Evolutionary conservation across 306 rosid species (phyloP), one percentile per base, ranked within the genome.

Genomic region (Cicer judaicum): DNA sequence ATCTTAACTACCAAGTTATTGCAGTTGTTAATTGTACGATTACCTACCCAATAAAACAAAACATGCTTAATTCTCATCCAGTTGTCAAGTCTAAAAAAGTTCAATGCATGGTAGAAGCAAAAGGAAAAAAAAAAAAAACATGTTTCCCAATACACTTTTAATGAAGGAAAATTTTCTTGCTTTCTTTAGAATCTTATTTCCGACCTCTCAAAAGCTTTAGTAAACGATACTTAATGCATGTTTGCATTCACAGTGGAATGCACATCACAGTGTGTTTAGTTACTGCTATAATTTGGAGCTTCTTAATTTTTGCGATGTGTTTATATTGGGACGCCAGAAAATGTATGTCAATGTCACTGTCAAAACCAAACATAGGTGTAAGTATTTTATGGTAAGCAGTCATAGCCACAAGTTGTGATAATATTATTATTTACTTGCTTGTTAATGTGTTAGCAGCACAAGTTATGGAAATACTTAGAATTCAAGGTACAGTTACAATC

Each of bases 371-470:
- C 36, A 29, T 29, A 3, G 36, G 36, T 3, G 4, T 29, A 29
- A 29, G 36, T 29, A 29, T 57, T 29, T 57, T 24, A 29, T 57
- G n/a, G 13, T 10, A 6, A 24, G 41, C 47, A 47, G 29, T 48
- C 29, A 74, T 36, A 72, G 38, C 79, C 70, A 73, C 49, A 16
- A 46, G 13, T 73, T 46, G 54, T 36, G 59, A 68, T 57, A 39
- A 66, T 67, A 39, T 68, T 80, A 38, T 24, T 29, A 29, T 29
- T 29, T 29, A 29, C 36, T 72, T 53, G 64, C 44, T 49, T 39
- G 6, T 54, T 15, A 10, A 44, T 52, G 42, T 53, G 59, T 42
- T 34, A 10, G 44, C 18, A 56, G n/a, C 79, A 47, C 75, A 47
- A 65, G 53, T 21, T 55, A 38, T 1, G 29, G 29, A 16, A 72